Base-by-base conservation (phyloP, 148 eudicot species). In the Bassia scoparia region DNA sequence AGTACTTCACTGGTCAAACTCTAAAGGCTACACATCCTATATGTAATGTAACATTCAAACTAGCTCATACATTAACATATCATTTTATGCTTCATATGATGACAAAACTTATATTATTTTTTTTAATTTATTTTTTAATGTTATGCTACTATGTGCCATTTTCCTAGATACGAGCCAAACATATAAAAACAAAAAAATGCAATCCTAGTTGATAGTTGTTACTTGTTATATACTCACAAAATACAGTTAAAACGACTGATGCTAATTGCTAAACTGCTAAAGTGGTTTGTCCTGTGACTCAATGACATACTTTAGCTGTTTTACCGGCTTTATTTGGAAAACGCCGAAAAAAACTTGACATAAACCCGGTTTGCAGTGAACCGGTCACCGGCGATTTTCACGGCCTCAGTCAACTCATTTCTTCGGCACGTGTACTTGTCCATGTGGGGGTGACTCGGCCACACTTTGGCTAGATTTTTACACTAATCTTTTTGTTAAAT, bases 371-470 rank as follows among this genome's bases (percentile, higher is more conserved):
- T 72, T 31, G 56, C 65, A 78, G 73, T 49, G 58, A 73, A 52
- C 81, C 81, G 77, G 77, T 73, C 48, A 73, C 74, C 69, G 73
- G 77, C 81, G 73, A 23, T 26, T 69, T 68, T 61, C 52, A 61
- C 77, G 77, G 81, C 69, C 4, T 16, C 68, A 67, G 81, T 78
- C 55, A 46, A 67, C 64, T 46, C 37, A 10, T 14, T 7, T 75
- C 35, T 48, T 61, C 48, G 69, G 76, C 78, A 69, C 74, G 60
- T 74, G 74, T 58, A 33, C 60, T 17, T 53, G 37, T 74, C 77
- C 63, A 73, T 68, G 81, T 78, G 81, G 70, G 54, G 33, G 70
- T 78, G 77, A 78, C 77, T 0, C 53, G 31, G 64, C 77, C 81
- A 73, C 73, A 41, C 69, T 56, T 49, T 70, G 74, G 53, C 69